Evolutionary conservation across 306 rosid species (phyloP), one percentile per base, ranked within the genome.

Genomic region (Castanea mollissima): DNA sequence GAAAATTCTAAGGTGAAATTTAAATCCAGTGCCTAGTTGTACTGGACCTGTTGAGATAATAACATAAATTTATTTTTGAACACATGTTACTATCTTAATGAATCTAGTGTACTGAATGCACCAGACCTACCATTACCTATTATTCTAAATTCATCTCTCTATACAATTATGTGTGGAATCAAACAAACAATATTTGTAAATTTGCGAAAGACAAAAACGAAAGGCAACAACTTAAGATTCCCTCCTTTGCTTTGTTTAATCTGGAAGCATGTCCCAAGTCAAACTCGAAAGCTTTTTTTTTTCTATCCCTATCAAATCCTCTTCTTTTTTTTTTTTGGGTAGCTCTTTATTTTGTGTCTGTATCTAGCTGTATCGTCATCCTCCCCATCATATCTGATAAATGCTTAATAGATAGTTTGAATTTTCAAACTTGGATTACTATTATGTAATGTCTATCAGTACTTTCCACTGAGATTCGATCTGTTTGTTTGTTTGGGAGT

Each of bases 91-190:
- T 0, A 7, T 41, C 46, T 41, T 2, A 41, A 41, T 41, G 0
- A 0, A 11, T 41, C 0, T 1, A 41, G 3, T 0, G 46, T 3
- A 41, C 1, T 41, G 46, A 1, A 41, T 2, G 46, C 3, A 41
- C 46, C 8, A 0, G 46, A 41, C 46, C 7, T 41, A 41, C 3
- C 0, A 23, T 41, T 2, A 8, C 0, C 46, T 63, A 2, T 16
- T 68, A 74, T 52, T 38, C 64, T 27, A 11, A 55, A 44, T 74
- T n/a, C 74, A 55, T 74, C 64, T 70, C 81, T 69, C 83, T 3
- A 72, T 38, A 57, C 81, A 72, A 71, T 44, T 69, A 78, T 79
- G 34, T 70, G 89, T 91, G 84, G 9, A 77, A 89, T 90, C 90
- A 83, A 79, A 79, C 4, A 11, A 83, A 27, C 25, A 76, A 78